Conservation (phyloP, 306 rosid species). For the Canavalia ensiformis region DNA sequence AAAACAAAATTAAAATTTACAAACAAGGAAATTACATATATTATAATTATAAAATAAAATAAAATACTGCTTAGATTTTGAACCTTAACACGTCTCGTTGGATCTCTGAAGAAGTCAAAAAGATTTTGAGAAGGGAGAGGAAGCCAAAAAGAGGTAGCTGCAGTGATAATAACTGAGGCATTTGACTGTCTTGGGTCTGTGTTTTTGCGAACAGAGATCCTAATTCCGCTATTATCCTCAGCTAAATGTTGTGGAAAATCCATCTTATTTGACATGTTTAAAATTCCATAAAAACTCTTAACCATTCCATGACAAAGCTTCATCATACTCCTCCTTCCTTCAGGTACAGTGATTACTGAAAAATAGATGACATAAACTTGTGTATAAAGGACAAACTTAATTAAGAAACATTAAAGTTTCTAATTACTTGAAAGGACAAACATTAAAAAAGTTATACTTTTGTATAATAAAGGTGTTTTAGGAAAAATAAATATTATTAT, state of each 20-base stretch:
- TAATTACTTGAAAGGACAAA: too few relatives aligned
- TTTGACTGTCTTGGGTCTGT: conserved; percentile 45
- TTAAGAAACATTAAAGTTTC: too few relatives aligned
- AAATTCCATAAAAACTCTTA: conserved; percentile 54
- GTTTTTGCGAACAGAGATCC: conserved; percentile 49
- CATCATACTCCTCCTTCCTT: conserved; percentile 58
- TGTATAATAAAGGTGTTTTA: too few relatives aligned
- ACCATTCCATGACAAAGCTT: conserved; percentile 67
- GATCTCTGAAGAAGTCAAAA: conserved; percentile 64
- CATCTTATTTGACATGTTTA: conserved; percentile 58
- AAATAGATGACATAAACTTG: background rate
- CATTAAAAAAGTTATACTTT: too few relatives aligned
- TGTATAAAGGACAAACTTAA: background rate
- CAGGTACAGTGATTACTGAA: conserved; percentile 49
- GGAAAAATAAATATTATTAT: too few relatives aligned
- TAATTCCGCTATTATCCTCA: conserved; percentile 57
- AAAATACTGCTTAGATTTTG: background rate
- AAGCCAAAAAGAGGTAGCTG: conserved; percentile 66
- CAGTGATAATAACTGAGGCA: conserved; percentile 50
- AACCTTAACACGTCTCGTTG: conserved; percentile 64
- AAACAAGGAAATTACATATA: background rate
- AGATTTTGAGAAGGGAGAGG: conserved; percentile 54
- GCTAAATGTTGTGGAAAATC: conserved; percentile 56
- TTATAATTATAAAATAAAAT: background rate
- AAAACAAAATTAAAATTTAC: background rate